phyloP scores from a whole-genome alignment of 306 rosid genomes.

The Gynostemma pentaphyllum region DNA sequence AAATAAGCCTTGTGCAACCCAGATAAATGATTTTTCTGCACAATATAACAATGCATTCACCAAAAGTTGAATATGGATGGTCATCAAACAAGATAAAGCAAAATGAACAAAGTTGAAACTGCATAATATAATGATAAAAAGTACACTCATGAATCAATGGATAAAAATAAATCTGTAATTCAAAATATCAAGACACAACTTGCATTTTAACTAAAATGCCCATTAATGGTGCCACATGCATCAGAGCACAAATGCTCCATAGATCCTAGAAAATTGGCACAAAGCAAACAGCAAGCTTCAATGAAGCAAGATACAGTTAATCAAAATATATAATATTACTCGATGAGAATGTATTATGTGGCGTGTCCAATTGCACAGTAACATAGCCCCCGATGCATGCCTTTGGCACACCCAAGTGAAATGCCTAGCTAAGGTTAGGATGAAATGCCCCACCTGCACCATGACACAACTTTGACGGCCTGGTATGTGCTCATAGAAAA shows the following conservation, averaged over 20 bases:
- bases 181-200: not conserved
- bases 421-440: no score
- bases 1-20: slow-evolving; percentile 71
- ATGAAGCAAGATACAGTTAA: not conserved
- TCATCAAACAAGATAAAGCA: not conserved
- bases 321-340: not conserved
- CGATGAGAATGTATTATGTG: no score
- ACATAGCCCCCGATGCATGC: not conserved
- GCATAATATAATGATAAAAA: not conserved
- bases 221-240: not conserved
- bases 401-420: not conserved
- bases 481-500: not conserved
- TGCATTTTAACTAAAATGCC: not conserved
- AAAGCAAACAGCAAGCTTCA: not conserved
- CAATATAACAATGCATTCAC: slow-evolving; percentile 6
- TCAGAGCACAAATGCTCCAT: not conserved
- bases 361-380: not conserved
- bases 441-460: no score
- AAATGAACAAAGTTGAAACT: not conserved
- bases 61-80: not conserved
- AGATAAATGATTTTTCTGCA: slow-evolving; percentile 94
- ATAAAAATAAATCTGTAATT: not conserved
- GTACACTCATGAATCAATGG: not conserved
- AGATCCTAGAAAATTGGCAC: not conserved
- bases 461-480: not conserved